phyloP scores from a whole-genome alignment of 805 yeast species.

The Hanseniaspora valbyensis region DNA sequence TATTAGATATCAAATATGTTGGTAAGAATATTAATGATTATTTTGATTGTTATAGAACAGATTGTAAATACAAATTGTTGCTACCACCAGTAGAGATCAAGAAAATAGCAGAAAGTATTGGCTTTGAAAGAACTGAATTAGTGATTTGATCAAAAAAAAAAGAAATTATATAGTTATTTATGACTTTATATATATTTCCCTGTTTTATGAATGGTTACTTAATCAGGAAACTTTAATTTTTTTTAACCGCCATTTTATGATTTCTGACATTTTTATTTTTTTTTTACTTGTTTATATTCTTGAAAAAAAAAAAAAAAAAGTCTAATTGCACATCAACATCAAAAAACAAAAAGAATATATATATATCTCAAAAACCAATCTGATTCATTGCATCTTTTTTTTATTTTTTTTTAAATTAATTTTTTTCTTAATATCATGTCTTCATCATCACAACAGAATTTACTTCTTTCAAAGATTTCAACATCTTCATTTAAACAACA shows the following conservation, averaged over 20 bases:
- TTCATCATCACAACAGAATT: not conserved
- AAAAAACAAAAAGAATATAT: no score
- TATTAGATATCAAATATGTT: not conserved
- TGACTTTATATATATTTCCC: not conserved
- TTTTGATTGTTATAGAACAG: slow-evolving; percentile 8
- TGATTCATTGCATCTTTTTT: no score
- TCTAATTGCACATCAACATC: no score
- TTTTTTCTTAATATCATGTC: no score
- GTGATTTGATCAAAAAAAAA: not conserved
- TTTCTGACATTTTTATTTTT: no score
- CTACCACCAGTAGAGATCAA: not conserved
- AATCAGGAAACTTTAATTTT: no score
- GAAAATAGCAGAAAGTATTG: slow-evolving; percentile 1
- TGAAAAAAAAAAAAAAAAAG: no score
- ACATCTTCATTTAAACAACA: not conserved
- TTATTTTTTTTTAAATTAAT: no score
- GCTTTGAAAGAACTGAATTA: slow-evolving; percentile 3
- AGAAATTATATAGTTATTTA: not conserved
- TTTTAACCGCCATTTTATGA: no score
- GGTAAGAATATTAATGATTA: slow-evolving; percentile 14
- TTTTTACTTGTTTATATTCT: no score
- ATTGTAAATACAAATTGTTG: slow-evolving; percentile 8
- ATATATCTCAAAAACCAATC: no score
- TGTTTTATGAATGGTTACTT: no score
- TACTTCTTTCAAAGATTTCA: not conserved